phyloP scores from a whole-genome alignment of 2,329 filamentous ascomycete genomes.

The Curvularia spicifera region DNA sequence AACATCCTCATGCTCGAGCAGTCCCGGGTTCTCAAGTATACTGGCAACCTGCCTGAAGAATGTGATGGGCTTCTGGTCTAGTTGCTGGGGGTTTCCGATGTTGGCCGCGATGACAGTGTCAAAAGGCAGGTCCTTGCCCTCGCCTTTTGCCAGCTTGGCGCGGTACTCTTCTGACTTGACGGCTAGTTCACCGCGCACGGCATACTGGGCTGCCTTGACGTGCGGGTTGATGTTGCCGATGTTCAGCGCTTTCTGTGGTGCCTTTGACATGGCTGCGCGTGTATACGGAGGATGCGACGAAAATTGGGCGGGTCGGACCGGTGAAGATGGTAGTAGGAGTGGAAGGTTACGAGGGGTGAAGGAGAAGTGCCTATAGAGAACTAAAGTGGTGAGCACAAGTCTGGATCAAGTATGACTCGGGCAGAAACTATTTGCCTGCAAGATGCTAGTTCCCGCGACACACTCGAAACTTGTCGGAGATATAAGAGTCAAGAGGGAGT shows the following conservation, averaged over 20 bases:
- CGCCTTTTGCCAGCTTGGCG: constrained; percentile 67
- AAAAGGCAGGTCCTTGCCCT: constrained; percentile 76
- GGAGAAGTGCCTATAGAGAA: constrained; percentile 13
- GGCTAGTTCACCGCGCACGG: constrained; percentile 93
- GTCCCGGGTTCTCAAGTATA: constrained; percentile 84
- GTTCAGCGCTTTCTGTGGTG: constrained; percentile 61
- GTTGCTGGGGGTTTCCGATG: constrained; percentile 98
- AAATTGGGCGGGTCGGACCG: constrained; percentile 4
- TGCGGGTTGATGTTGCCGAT: constrained; percentile 91
- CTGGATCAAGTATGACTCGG: constrained; percentile 19
- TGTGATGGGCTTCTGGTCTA: constrained; percentile 98
- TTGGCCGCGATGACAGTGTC: constrained; percentile 93
- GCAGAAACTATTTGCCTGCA: constrained; percentile 11
- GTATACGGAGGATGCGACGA: constrained; percentile 7
- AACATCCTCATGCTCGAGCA: constrained; percentile 84
- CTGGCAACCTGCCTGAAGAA: constrained; percentile 98
- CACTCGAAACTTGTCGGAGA: constrained; percentile 17
- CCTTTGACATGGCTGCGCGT: constrained; percentile 54
- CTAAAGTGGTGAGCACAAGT: constrained; percentile 25
- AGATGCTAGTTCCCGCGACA: constrained; percentile 23
- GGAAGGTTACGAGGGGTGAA: constrained; percentile 8
- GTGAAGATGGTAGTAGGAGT: constrained; percentile 4
- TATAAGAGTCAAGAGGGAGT: constrained; percentile 23
- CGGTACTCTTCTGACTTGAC: constrained; percentile 93
- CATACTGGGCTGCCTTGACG: constrained; percentile 88